phyloP scores from a whole-genome alignment of 768 basidiomycete genomes.

The Rhodotorula babjevae region DNA sequence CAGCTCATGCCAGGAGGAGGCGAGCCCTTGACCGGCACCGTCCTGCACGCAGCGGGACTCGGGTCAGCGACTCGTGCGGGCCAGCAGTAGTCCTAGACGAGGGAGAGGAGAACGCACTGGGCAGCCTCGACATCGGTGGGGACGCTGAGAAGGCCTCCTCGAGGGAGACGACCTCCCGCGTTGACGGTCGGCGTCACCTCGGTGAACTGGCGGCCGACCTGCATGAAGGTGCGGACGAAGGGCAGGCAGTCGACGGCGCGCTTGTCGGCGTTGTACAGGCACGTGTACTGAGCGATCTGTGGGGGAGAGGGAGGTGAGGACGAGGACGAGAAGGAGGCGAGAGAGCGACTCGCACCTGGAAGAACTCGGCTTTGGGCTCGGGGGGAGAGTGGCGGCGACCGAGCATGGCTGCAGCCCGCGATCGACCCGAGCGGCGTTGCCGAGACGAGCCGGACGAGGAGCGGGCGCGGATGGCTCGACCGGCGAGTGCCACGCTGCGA shows the following conservation, averaged over 20 bases:
- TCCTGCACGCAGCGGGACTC: neutral
- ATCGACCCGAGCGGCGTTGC: no score
- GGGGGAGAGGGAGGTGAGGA: constrained; percentile 50
- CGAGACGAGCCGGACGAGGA: neutral
- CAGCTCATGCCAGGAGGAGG: no score
- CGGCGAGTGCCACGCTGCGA: neutral
- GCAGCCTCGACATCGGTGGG: neutral
- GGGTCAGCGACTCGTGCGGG: neutral
- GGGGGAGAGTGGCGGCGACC: no score
- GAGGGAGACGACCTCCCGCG: constrained; percentile 6
- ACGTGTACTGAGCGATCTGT: constrained; percentile 70
- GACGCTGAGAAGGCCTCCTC: neutral
- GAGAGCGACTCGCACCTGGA: constrained; percentile 8
- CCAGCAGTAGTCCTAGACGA: no score
- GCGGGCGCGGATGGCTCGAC: neutral
- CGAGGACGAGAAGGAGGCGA: neutral
- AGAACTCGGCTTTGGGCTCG: constrained; percentile 4
- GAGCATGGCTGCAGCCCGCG: neutral
- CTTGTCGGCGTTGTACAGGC: constrained; percentile 50
- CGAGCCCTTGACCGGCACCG: neutral
- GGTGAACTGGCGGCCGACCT: neutral
- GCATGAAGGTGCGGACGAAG: constrained; percentile 65
- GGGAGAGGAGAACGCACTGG: neutral
- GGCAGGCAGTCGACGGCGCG: constrained; percentile 60
- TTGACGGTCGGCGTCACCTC: constrained; percentile 26